Conservation (phyloP, 352 stramenopile genomes). For the Phytophthora rubi region DNA sequence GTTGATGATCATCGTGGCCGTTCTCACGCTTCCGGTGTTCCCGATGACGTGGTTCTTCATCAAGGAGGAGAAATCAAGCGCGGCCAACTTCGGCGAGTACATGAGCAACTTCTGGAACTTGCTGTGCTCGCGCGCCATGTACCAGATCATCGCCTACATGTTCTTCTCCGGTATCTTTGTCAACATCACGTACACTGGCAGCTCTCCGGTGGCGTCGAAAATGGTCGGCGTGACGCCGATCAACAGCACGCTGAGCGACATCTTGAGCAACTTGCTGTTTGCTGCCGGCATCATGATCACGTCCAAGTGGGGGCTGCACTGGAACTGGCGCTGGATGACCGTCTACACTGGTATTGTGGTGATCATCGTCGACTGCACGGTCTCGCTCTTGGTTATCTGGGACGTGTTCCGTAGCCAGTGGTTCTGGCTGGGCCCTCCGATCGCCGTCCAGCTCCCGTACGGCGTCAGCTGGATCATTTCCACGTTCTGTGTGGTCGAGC, state of each 20-base stretch:
- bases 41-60: conserved; percentile 43
- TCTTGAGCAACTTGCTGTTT: conserved; percentile 40
- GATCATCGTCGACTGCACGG: conserved; percentile 20
- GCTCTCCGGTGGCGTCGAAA: conserved; percentile 18
- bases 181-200: conserved; percentile 33
- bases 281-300: conserved; percentile 36
- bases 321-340: conserved; percentile 48
- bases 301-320: conserved; percentile 40
- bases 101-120: conserved; percentile 33
- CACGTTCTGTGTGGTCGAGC: conserved; percentile 31
- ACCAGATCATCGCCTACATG: conserved; percentile 43
- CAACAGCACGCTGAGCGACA: conserved; percentile 33
- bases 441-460: conserved; percentile 20
- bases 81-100: conserved; percentile 28
- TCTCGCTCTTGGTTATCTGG: conserved; percentile 15
- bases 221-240: conserved; percentile 37
- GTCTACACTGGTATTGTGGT: conserved; percentile 26
- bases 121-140: conserved; percentile 36
- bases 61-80: conserved; percentile 30
- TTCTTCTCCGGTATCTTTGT: conserved; percentile 39
- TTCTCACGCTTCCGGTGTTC: conserved; percentile 23
- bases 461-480: conserved; percentile 37
- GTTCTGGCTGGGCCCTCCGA: conserved; percentile 20
- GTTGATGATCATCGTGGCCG: conserved; percentile 47
- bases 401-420: conserved; percentile 17